Conservation (phyloP, 768 basidiomycete genomes). For the Pleurotus sapidus region DNA sequence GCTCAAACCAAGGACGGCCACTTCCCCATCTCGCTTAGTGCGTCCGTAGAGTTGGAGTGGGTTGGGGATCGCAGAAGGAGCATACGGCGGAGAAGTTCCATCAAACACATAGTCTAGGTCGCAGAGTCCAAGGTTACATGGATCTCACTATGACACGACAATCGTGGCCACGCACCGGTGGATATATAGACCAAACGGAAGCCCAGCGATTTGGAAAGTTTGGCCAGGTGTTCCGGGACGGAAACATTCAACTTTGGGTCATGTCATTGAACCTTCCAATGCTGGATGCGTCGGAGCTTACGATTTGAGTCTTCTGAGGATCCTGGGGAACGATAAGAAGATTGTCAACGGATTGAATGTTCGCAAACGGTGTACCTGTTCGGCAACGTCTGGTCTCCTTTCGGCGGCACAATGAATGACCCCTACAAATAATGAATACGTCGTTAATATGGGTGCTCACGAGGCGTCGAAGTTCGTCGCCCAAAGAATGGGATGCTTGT, state of each 20-base stretch:
- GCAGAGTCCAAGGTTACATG: too few relatives aligned
- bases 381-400: constrained; percentile 88
- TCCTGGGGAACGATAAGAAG: constrained; percentile 37
- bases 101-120: constrained; percentile 90
- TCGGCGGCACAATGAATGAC: constrained; percentile 97
- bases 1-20: constrained; percentile 61
- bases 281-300: constrained; percentile 24
- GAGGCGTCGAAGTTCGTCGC: background rate
- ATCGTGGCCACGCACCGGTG: constrained; percentile 47
- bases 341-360: too few relatives aligned
- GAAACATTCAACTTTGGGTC: constrained; percentile 70
- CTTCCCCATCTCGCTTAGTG: constrained; percentile 86
- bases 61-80: constrained; percentile 66
- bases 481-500: constrained; percentile 2
- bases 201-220: constrained; percentile 54
- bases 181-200: constrained; percentile 89
- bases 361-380: constrained; percentile 53
- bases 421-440: constrained; percentile 38
- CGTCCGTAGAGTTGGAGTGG: constrained; percentile 88
- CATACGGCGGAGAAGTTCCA: constrained; percentile 89
- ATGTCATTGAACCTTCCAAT: background rate
- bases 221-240: constrained; percentile 71
- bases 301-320: constrained; percentile 64
- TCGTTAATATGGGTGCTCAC: background rate
- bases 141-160: too few relatives aligned